A percentile compares a stretch with the other conserved stretches of the same genome.
These are phyloP conservation scores for Saccharomyces hybrid DNA, from an alignment of 1,139 yeast genomes.

Conservation along the genomic window DNA sequence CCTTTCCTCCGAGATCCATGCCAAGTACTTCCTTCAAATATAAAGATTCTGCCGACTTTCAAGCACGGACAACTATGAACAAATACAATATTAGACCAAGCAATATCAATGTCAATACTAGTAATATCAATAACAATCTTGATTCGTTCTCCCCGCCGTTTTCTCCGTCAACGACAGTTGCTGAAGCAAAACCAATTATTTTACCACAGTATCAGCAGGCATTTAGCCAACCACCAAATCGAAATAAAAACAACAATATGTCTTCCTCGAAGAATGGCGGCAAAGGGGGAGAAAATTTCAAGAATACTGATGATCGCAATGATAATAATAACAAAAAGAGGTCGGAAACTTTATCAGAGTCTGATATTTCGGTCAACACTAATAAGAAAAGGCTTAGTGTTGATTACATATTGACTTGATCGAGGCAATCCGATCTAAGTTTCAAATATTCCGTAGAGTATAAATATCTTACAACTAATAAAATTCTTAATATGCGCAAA, in stretches of 20 bases:
- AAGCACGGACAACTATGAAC: background rate
- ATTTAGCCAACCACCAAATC: background rate
- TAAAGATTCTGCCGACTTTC: background rate
- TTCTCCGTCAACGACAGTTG: background rate
- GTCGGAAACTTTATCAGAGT: background rate
- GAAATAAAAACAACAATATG: background rate
- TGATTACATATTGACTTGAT: conserved; percentile 2
- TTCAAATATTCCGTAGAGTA: conserved; percentile 8
- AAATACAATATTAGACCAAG: background rate
- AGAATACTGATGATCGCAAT: conserved; percentile 1
- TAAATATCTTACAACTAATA: background rate
- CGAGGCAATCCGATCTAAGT: conserved; percentile 8
- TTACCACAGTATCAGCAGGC: conserved; percentile 1
- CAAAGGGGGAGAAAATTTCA: background rate
- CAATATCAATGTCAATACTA: background rate
- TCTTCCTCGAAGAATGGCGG: background rate
- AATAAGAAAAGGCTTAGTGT: conserved; percentile 6
- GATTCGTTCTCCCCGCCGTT: background rate
- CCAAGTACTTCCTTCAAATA: background rate
- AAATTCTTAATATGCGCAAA: background rate
- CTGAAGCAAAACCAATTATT: background rate
- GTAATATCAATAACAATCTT: background rate
- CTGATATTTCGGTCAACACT: conserved; percentile 6
- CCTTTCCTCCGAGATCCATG: background rate
- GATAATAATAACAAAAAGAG: background rate